phyloP scores from a whole-genome alignment of 1,284 basidiomycete genomes.

The Baeospora myosura region DNA sequence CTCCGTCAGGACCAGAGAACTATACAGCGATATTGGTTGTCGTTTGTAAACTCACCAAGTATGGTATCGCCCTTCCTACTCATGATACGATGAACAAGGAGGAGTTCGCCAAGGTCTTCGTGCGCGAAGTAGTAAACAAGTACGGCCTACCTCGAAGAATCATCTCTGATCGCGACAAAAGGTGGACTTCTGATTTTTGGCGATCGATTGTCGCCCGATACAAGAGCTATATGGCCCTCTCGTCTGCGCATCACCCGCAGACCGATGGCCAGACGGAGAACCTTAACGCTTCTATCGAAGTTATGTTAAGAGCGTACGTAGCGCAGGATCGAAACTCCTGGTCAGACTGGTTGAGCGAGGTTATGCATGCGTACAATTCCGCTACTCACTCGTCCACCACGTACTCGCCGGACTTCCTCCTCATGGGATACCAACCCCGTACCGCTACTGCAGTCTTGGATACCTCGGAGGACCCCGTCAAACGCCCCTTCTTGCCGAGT shows the following conservation, averaged over 20 bases:
- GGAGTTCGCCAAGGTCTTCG: slow-evolving; percentile 5
- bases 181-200: slow-evolving; percentile 22
- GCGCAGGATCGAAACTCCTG: slow-evolving; percentile 23
- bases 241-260: slow-evolving; percentile 21
- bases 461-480: not conserved
- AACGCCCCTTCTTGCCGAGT: slow-evolving; percentile 2
- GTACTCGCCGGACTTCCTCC: slow-evolving; percentile 7
- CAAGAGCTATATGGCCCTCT: slow-evolving; percentile 3
- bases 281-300: slow-evolving; percentile 20
- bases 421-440: slow-evolving; percentile 9
- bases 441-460: not conserved
- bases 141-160: slow-evolving; percentile 20
- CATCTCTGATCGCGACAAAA: slow-evolving; percentile 20
- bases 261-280: slow-evolving; percentile 28
- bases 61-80: no score
- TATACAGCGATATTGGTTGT: slow-evolving; percentile 26
- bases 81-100: no score
- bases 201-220: slow-evolving; percentile 11
- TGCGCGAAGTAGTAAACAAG: slow-evolving; percentile 12
- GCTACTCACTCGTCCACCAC: slow-evolving; percentile 7
- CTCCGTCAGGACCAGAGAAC: not conserved
- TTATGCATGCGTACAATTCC: slow-evolving; percentile 16
- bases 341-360: slow-evolving; percentile 16
- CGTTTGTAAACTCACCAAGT: no score
- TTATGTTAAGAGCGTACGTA: slow-evolving; percentile 15